Conservation (phyloP, 2,329 filamentous ascomycete genomes). For the Neofusicoccum parvum region DNA sequence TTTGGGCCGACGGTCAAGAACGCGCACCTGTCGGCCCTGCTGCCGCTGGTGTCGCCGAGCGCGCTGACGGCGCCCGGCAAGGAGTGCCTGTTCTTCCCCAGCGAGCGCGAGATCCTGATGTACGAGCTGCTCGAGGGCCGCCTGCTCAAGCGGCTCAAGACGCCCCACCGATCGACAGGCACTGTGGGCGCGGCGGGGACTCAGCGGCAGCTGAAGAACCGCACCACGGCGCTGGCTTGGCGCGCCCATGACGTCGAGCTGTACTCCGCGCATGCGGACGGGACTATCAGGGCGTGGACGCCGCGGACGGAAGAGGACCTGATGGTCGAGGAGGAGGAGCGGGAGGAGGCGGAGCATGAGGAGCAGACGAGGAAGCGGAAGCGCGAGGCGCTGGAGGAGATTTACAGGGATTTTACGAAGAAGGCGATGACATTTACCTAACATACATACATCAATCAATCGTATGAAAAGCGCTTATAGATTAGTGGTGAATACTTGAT, state of each 20-base stretch:
- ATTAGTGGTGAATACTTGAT: too few species aligned
- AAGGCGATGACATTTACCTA: slow-evolving; percentile 10
- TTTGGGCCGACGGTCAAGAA: slow-evolving; percentile 86
- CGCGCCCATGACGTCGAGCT: slow-evolving; percentile 69
- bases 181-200: slow-evolving; percentile 21
- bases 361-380: slow-evolving; percentile 60
- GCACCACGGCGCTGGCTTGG: slow-evolving; percentile 79
- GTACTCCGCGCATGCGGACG: slow-evolving; percentile 82
- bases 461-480: neutral
- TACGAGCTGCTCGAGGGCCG: slow-evolving; percentile 79
- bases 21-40: slow-evolving; percentile 44
- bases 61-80: slow-evolving; percentile 58
- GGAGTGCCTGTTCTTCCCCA: slow-evolving; percentile 78
- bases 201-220: slow-evolving; percentile 36
- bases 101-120: slow-evolving; percentile 71
- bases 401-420: slow-evolving; percentile 47
- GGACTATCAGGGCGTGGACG: slow-evolving; percentile 78
- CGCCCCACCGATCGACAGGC: slow-evolving; percentile 48
- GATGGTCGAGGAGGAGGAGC: slow-evolving; percentile 46
- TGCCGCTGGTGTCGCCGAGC: slow-evolving; percentile 60
- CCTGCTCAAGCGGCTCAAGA: slow-evolving; percentile 69
- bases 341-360: slow-evolving; percentile 36
- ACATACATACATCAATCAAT: neutral
- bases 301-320: slow-evolving; percentile 58
- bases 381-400: slow-evolving; percentile 73